Evolutionary conservation across 805 yeast genomes (phyloP).

Genomic region (Wickerhamiella hasegawae): DNA sequence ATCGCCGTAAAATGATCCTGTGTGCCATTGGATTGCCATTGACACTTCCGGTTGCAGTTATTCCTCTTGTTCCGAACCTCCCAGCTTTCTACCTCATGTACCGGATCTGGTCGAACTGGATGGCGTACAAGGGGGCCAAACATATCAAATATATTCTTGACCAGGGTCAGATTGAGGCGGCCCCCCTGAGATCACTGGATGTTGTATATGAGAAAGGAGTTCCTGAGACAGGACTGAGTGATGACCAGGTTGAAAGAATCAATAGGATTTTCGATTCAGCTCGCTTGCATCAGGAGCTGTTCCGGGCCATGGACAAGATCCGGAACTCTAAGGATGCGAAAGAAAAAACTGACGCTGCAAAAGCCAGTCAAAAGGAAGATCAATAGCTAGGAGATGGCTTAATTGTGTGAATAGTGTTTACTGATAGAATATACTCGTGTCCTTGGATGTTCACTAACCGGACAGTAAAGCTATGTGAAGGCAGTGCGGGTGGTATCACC

Average conservation of each 20-base stretch:
- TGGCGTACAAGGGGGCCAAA: constrained; percentile 58
- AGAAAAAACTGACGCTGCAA: background rate
- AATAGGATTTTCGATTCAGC: constrained; percentile 6
- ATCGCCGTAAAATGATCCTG: constrained; percentile 36
- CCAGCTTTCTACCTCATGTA: constrained; percentile 81
- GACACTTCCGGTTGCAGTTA: constrained; percentile 59
- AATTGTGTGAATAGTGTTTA: too few species aligned
- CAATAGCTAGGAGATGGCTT: too few species aligned
- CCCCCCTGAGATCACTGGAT: constrained; percentile 8
- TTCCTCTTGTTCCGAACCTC: constrained; percentile 81
- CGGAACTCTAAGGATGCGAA: background rate
- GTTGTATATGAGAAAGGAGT: constrained; percentile 2
- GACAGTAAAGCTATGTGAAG: too few species aligned
- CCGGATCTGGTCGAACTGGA: constrained; percentile 69
- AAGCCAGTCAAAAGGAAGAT: too few species aligned
- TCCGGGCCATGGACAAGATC: constrained; percentile 12
- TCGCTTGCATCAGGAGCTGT: constrained; percentile 8
- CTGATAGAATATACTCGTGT: too few species aligned
- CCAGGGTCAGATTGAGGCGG: constrained; percentile 25
- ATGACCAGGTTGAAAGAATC: constrained; percentile 4
- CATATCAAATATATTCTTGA: constrained; percentile 47
- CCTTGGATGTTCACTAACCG: too few species aligned
- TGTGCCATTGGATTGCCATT: constrained; percentile 55
- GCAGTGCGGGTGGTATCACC: too few species aligned
- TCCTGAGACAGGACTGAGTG: background rate